phyloP scores from a whole-genome alignment of 305 asterid species.

The Euphrasia arctica region DNA sequence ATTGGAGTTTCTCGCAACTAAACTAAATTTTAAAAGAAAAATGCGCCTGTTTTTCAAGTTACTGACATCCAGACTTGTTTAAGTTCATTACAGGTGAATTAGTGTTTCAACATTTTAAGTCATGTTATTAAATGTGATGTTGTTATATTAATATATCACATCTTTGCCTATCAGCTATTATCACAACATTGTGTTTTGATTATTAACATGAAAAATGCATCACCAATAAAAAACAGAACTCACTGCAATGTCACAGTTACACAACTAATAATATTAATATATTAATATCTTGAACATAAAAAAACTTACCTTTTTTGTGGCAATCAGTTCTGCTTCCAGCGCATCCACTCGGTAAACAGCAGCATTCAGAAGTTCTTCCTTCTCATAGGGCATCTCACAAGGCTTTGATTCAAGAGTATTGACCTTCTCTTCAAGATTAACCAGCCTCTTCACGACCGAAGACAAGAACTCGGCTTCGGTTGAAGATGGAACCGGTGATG shows the following conservation, averaged over 20 bases:
- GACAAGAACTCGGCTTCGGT: conserved; percentile 64
- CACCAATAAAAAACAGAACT: too few relatives aligned
- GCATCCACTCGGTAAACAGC: conserved; percentile 99
- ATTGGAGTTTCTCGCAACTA: background rate
- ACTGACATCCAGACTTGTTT: too few relatives aligned
- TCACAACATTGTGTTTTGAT: too few relatives aligned
- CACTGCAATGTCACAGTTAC: too few relatives aligned
- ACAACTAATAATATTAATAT: too few relatives aligned
- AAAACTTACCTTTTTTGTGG: conserved; percentile 73
- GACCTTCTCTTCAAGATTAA: conserved; percentile 86
- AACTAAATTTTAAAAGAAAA: background rate
- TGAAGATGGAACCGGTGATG: conserved; percentile 57
- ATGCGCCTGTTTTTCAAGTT: too few relatives aligned
- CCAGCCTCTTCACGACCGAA: conserved; percentile 67
- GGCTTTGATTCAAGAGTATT: conserved; percentile 79
- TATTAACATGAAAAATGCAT: background rate
- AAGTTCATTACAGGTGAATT: too few relatives aligned
- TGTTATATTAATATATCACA: too few relatives aligned
- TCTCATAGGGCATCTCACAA: conserved; percentile 92
- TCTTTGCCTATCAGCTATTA: too few relatives aligned
- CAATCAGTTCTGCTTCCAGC: conserved; percentile 93
- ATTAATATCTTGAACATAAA: too few relatives aligned
- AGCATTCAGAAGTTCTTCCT: conserved; percentile 90
- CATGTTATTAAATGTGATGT: too few relatives aligned
- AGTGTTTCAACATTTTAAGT: too few relatives aligned